Conservation (phyloP, 169 alveolate genomes). For the Cyclospora cayetanensis region DNA sequence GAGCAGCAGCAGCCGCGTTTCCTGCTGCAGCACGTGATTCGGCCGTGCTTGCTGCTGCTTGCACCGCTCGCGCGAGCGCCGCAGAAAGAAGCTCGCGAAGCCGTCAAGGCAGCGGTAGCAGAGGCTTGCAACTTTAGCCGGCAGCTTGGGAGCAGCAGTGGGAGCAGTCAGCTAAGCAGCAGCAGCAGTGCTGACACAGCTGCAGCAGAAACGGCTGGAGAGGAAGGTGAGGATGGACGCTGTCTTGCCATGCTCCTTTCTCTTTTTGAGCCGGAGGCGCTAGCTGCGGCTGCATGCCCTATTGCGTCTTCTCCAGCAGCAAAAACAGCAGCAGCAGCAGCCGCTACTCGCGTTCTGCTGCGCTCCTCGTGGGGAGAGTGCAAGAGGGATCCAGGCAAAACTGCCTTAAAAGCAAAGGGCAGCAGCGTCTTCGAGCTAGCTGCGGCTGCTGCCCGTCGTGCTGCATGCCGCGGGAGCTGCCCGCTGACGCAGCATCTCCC, state of each 20-base stretch:
- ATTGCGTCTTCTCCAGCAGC: not conserved
- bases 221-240: not conserved
- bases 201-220: not conserved
- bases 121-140: not conserved
- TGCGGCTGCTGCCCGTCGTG: no score
- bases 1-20: not conserved
- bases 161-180: not conserved
- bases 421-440: not conserved
- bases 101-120: not conserved
- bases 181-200: not conserved
- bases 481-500: not conserved
- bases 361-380: not conserved
- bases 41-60: slow-evolving; percentile 12
- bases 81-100: not conserved
- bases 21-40: not conserved
- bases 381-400: not conserved
- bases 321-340: not conserved
- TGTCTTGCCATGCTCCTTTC: not conserved
- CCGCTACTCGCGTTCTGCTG: not conserved
- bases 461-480: not conserved
- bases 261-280: not conserved
- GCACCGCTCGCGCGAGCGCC: not conserved
- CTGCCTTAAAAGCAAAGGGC: no score
- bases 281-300: not conserved
- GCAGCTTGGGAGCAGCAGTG: not conserved